These are phyloP conservation scores for Tolypocladium album DNA, from an alignment of 2,329 filamentous ascomycete genomes.

Conservation along the genomic window DNA sequence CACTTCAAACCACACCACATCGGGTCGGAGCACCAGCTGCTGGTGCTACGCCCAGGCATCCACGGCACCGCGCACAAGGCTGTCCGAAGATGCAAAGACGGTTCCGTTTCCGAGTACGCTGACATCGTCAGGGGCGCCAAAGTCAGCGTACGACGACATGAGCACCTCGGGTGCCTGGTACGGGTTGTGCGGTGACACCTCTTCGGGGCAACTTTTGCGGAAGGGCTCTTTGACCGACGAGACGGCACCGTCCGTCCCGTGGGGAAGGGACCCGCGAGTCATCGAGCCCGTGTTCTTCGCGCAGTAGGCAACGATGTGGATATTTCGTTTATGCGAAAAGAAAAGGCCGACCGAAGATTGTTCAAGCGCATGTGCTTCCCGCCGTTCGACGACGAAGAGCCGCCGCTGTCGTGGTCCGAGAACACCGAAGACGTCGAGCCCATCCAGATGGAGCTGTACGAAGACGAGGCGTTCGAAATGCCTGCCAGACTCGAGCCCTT, in stretches of 20 bases:
- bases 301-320: conserved; percentile 99
- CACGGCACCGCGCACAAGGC: conserved; percentile 32
- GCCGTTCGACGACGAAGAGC: conserved; percentile 97
- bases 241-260: conserved; percentile 10
- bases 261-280: conserved; percentile 57
- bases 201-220: conserved; percentile 21
- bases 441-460: conserved; percentile 96
- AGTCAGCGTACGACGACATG: conserved; percentile 16
- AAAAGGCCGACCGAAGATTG: conserved; percentile 89
- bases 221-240: conserved; percentile 18
- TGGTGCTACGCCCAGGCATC: conserved; percentile 39
- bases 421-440: conserved; percentile 99
- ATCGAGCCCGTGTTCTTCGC: conserved; percentile 97
- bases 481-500: conserved; percentile 77
- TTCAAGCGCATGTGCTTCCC: conserved; percentile 99
- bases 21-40: conserved; percentile 37
- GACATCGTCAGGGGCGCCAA: conserved; percentile 5
- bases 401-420: conserved; percentile 93
- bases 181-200: conserved; percentile 10
- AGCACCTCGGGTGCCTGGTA: conserved; percentile 13
- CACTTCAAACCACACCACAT: conserved; percentile 46
- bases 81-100: conserved; percentile 21
- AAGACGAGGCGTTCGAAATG: conserved; percentile 77
- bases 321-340: conserved; percentile 89
- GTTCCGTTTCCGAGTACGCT: conserved; percentile 6